A percentile compares a stretch with the other conserved stretches of the same genome.
Conservation (phyloP, 371 early-diverging fungal genomes). For the Entomophthora muscae region DNA sequence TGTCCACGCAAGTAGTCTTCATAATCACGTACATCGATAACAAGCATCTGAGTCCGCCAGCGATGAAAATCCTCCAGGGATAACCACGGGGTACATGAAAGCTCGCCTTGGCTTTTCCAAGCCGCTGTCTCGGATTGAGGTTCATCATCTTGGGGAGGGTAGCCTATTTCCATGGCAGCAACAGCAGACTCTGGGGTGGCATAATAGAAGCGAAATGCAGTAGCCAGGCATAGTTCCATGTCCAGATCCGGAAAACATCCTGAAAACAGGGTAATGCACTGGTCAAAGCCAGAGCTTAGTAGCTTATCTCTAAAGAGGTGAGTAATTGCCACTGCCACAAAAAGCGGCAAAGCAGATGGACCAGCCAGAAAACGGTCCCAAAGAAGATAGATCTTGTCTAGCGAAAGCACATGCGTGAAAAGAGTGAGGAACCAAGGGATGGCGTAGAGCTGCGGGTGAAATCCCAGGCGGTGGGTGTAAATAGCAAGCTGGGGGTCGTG, state of each 20-base stretch:
- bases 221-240: constrained; percentile 39
- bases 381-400: constrained; percentile 57
- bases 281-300: constrained; percentile 41
- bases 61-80: background rate
- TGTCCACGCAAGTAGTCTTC: background rate
- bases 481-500: constrained; percentile 55
- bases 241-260: constrained; percentile 50
- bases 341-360: constrained; percentile 38
- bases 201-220: background rate
- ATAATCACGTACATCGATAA: background rate
- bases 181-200: background rate
- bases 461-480: constrained; percentile 40
- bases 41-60: background rate
- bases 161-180: background rate
- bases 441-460: constrained; percentile 56
- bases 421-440: constrained; percentile 72
- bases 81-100: background rate
- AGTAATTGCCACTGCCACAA: constrained; percentile 50
- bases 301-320: constrained; percentile 37
- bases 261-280: constrained; percentile 37
- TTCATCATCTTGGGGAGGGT: background rate
- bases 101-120: background rate
- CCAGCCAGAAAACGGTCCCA: constrained; percentile 60
- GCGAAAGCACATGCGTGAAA: constrained; percentile 56
- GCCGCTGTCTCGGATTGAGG: background rate